Percentiles rank a stretch among this genome's conserved stretches.
These are phyloP conservation scores for Acanthamoeba culbertsoni DNA, from an alignment of 208 protist species.

Conservation along the genomic window DNA sequence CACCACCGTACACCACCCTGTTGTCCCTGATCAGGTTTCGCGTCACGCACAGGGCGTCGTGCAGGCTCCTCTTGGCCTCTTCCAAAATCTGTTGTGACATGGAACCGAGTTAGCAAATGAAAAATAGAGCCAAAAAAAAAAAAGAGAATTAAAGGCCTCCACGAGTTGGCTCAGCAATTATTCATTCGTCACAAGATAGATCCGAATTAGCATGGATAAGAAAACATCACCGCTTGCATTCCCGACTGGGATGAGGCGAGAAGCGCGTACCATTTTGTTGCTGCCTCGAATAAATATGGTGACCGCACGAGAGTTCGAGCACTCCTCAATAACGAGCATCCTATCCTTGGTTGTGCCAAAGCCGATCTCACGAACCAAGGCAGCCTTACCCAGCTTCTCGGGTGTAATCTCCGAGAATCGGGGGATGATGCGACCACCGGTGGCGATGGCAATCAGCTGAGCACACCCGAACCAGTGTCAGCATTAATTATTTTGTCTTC, in stretches of 20 bases:
- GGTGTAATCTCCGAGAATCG: constrained; percentile 97
- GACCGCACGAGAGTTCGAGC: constrained; percentile 96
- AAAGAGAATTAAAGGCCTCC: no score
- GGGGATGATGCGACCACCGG: constrained; percentile 97
- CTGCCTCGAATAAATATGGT: constrained; percentile 99
- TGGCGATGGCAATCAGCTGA: constrained; percentile 98
- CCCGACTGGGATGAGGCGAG: neutral
- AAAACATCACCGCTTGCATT: neutral
- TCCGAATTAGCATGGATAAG: no score
- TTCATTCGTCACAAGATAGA: no score
- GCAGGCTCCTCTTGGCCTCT: constrained; percentile 99
- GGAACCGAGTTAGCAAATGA: neutral
- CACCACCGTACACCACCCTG: constrained; percentile 99
- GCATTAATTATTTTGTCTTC: no score
- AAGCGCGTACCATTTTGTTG: constrained; percentile 95
- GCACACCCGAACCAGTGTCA: neutral
- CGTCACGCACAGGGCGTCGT: constrained; percentile 99
- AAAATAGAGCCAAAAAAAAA: no score
- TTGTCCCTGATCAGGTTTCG: constrained; percentile 99
- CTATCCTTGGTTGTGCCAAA: constrained; percentile 97
- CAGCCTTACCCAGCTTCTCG: constrained; percentile 96
- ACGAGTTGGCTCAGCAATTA: no score
- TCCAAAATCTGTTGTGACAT: constrained; percentile 94
- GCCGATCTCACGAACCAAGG: constrained; percentile 85
- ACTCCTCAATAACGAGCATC: constrained; percentile 99